Conservation (phyloP, 2,329 filamentous ascomycete species). For the Rasamsonia emersonii region DNA sequence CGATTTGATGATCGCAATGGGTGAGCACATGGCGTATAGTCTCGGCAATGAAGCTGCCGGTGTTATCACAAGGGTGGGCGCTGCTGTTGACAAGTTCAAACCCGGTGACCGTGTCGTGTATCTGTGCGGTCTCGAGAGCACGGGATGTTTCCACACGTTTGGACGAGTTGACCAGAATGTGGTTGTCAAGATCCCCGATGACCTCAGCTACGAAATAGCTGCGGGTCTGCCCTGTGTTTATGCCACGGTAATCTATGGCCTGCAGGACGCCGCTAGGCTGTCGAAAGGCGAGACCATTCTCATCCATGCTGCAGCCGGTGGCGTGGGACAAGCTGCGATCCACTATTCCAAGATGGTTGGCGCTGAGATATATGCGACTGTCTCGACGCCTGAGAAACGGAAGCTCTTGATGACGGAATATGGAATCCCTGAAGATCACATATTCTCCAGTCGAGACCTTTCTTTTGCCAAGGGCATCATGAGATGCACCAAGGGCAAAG, state of each 20-base stretch:
- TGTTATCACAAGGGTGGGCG: conserved; percentile 13
- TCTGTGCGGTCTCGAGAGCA: conserved; percentile 8
- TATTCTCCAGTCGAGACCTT: conserved; percentile 14
- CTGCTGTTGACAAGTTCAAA: conserved; percentile 6
- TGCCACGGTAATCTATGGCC: conserved; percentile 12
- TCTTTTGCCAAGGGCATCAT: conserved; percentile 14
- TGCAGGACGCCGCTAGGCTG: conserved; percentile 13
- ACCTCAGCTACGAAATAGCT: conserved; percentile 12
- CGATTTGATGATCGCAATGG: conserved; percentile 16
- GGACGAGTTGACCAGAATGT: conserved; percentile 7
- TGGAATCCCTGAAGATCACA: conserved; percentile 15
- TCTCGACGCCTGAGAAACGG: conserved; percentile 13
- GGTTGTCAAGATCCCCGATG: conserved; percentile 11
- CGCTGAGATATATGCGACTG: conserved; percentile 17
- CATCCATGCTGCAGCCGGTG: conserved; percentile 18
- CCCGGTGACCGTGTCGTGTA: conserved; percentile 12
- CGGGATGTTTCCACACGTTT: conserved; percentile 12
- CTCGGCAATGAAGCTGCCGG: conserved; percentile 21
- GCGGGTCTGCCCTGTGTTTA: conserved; percentile 14
- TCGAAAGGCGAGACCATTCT: conserved; percentile 13
- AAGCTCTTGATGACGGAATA: conserved; percentile 14
- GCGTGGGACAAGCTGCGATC: conserved; percentile 18
- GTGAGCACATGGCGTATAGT: conserved; percentile 12
- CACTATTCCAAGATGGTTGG: conserved; percentile 13
- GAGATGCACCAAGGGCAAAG: conserved; percentile 12